A percentile compares a stretch with the other conserved stretches of the same genome.
These are phyloP conservation scores for Herpetomonas samuelpessoai DNA, from an alignment of 208 protist species.

Conservation along the genomic window DNA sequence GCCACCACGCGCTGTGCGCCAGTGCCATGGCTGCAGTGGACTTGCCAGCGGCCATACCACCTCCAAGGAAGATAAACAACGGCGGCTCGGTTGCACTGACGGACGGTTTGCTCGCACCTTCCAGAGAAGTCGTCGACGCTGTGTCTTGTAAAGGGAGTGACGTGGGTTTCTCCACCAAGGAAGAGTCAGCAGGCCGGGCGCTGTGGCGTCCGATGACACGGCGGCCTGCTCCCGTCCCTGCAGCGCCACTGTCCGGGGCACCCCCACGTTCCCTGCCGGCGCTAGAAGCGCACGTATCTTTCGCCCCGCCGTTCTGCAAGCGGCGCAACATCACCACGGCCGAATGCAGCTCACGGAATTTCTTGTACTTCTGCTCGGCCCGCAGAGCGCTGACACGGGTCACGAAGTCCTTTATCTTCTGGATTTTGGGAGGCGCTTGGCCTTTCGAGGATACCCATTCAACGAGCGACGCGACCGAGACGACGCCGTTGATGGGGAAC, in stretches of 20 bases:
- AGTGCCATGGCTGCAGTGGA: conserved; percentile 75
- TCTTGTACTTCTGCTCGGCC: conserved; percentile 52
- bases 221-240: background rate
- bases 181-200: background rate
- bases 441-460: conserved; percentile 62
- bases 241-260: background rate
- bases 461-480: conserved; percentile 36
- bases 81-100: conserved; percentile 27
- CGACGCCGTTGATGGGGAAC: conserved; percentile 36
- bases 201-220: background rate
- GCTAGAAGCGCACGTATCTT: background rate
- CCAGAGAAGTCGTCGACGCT: no score
- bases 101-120: background rate
- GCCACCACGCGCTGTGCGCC: conserved; percentile 71
- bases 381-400: conserved; percentile 46
- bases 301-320: conserved; percentile 30
- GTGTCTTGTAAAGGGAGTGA: no score
- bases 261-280: no score
- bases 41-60: conserved; percentile 89
- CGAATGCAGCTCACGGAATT: conserved; percentile 48
- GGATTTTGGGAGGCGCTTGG: conserved; percentile 19
- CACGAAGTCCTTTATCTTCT: conserved; percentile 37
- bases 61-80: conserved; percentile 86
- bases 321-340: conserved; percentile 60
- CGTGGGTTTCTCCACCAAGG: no score